Conservation (phyloP, 768 basidiomycete species). For the Boletus patriciae region DNA sequence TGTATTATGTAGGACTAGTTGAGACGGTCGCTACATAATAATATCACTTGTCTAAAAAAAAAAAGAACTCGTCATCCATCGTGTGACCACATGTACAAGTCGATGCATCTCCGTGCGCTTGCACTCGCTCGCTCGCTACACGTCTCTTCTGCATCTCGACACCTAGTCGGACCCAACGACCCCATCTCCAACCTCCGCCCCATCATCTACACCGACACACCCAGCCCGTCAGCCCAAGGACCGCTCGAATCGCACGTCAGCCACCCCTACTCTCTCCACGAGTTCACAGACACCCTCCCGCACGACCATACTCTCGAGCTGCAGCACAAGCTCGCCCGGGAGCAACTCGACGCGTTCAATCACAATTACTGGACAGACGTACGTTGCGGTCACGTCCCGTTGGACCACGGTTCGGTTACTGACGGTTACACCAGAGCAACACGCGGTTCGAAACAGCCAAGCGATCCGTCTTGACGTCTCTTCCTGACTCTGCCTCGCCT, state of each 20-base stretch:
- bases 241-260: conserved; percentile 29
- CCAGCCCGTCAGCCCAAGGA: conserved; percentile 33
- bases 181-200: conserved; percentile 80
- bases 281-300: conserved; percentile 47
- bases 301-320: conserved; percentile 52
- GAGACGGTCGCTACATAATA: neutral
- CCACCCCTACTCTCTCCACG: conserved; percentile 79
- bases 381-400: conserved; percentile 26
- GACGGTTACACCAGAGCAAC: conserved; percentile 57
- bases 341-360: conserved; percentile 72
- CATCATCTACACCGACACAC: conserved; percentile 67
- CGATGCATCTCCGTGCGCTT: neutral
- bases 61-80: neutral
- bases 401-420: neutral
- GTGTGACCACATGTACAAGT: neutral
- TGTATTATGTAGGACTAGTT: neutral
- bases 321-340: conserved; percentile 67
- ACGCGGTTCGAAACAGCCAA: conserved; percentile 75
- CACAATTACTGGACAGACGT: conserved; percentile 83
- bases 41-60: neutral
- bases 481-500: conserved; percentile 49
- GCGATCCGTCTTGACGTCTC: conserved; percentile 51
- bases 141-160: conserved; percentile 26
- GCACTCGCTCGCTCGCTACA: conserved; percentile 18
- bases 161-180: conserved; percentile 70